Conservation (phyloP, 768 basidiomycete species). For the Collybia nuda region DNA sequence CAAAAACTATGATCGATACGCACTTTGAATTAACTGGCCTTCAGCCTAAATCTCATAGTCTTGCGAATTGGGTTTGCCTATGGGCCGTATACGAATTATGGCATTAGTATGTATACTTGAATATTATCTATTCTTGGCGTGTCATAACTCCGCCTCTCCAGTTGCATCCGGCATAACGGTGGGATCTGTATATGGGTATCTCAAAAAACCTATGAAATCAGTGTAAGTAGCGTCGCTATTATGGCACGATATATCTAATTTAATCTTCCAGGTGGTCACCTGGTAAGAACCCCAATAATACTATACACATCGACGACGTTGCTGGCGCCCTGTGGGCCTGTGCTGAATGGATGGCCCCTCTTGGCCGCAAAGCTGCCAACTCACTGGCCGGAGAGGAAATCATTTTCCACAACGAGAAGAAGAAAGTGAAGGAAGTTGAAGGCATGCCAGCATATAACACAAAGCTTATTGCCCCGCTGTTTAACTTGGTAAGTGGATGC, state of each 20-base stretch:
- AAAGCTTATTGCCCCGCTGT: constrained; percentile 72
- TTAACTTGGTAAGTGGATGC: constrained; percentile 62
- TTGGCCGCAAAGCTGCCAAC: constrained; percentile 66
- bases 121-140: constrained; percentile 2
- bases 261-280: constrained; percentile 64
- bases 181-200: constrained; percentile 76
- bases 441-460: constrained; percentile 56
- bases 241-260: constrained; percentile 10
- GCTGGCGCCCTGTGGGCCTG: constrained; percentile 77
- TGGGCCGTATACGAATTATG: constrained; percentile 77
- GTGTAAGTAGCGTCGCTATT: constrained; percentile 46
- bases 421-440: constrained; percentile 60
- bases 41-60: constrained; percentile 78
- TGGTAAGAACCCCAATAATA: constrained; percentile 72
- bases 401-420: constrained; percentile 69
- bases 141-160: constrained; percentile 25
- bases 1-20: constrained; percentile 1
- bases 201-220: constrained; percentile 84
- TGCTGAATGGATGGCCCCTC: constrained; percentile 69
- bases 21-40: constrained; percentile 12
- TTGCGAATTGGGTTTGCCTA: constrained; percentile 75
- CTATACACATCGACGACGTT: constrained; percentile 77
- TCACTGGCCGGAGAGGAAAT: constrained; percentile 66
- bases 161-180: constrained; percentile 74
- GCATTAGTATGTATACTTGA: constrained; percentile 49